A percentile compares a stretch with the other conserved stretches of the same genome.
These are phyloP conservation scores for Fusarium anthophilum DNA, from an alignment of 2,329 filamentous ascomycete genomes.

Conservation along the genomic window DNA sequence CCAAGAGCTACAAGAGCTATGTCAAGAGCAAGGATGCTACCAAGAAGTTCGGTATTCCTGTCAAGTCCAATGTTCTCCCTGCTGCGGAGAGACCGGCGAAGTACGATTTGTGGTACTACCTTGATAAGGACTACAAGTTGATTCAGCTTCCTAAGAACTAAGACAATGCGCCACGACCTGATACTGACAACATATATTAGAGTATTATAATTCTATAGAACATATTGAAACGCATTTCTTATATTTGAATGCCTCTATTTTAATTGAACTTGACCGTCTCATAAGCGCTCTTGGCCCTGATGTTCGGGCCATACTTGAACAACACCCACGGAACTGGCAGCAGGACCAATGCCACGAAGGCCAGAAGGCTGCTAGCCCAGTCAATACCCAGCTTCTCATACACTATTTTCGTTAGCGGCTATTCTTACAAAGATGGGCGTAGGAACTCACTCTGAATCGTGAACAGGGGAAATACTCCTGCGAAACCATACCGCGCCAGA, in stretches of 20 bases:
- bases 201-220: neutral
- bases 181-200: neutral
- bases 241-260: neutral
- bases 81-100: constrained; percentile 45
- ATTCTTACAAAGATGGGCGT: rapidly evolving
- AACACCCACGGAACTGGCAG: constrained; percentile 64
- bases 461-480: constrained; percentile 68
- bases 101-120: constrained; percentile 52
- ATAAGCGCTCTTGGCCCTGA: constrained; percentile 33
- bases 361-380: constrained; percentile 59
- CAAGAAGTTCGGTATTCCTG: constrained; percentile 45
- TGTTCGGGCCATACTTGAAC: constrained; percentile 56
- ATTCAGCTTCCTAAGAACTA: constrained; percentile 39
- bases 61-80: constrained; percentile 42
- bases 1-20: constrained; percentile 45
- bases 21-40: constrained; percentile 46
- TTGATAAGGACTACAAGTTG: constrained; percentile 47
- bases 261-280: constrained; percentile 8
- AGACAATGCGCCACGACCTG: constrained; percentile 28
- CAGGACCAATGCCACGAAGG: constrained; percentile 57
- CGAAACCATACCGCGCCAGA: constrained; percentile 64
- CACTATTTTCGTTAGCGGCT: constrained; percentile 43
- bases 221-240: neutral
- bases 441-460: constrained; percentile 61
- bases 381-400: constrained; percentile 54